Evolutionary conservation across 495 filamentous ascomycete genomes (phyloP), one percentile per base, ranked within the genome.

Genomic region (Stereocaulon alpinum): DNA sequence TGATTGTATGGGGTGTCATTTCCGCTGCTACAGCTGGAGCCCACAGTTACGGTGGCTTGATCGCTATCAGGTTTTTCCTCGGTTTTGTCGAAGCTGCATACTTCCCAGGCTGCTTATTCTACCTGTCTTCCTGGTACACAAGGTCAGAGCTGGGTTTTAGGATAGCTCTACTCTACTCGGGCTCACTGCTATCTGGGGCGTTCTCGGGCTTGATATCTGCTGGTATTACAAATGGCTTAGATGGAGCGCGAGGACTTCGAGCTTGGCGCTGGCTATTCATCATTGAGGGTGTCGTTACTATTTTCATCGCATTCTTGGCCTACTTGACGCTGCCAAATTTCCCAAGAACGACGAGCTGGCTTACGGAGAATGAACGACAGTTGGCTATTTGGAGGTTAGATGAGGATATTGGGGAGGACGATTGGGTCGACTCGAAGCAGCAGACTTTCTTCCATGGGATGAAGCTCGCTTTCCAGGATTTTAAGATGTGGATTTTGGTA

Each of bases 381-480:
- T 72, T 91, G 11, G 87, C 86, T 42, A 70, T 78, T 32, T 89
- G 84, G 82, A 74, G 88, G 6, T 69, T 91, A 10, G 80, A 86
- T 60, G 85, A 89, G 64, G 89, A 95, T 69, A 84, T 89, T 59
- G 89, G 89, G 12, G 77, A 86, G 63, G 86, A 87, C 62, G 87
- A 92, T 69, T 86, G 82, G 85, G 70, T 79, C 27, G 80, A 78
- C 41, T 77, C 77, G 53, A 74, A 84, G 40, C 67, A 87, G 24
- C 85, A 84, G 63, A 80, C 82, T 3, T 81, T 89, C 67, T 75
- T 80, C 66, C 72, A 85, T 43, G 89, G 89, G 2, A 71, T 84
- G 14, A 85, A 80, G 66, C 71, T 89, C n/a, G 88, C 88, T 2
- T 80, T 89, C 60, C 66, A 69, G 15, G 89, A 95, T 69, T 61